Base-by-base conservation (phyloP, 352 stramenopile species). In the Pythium monospermum region DNA sequence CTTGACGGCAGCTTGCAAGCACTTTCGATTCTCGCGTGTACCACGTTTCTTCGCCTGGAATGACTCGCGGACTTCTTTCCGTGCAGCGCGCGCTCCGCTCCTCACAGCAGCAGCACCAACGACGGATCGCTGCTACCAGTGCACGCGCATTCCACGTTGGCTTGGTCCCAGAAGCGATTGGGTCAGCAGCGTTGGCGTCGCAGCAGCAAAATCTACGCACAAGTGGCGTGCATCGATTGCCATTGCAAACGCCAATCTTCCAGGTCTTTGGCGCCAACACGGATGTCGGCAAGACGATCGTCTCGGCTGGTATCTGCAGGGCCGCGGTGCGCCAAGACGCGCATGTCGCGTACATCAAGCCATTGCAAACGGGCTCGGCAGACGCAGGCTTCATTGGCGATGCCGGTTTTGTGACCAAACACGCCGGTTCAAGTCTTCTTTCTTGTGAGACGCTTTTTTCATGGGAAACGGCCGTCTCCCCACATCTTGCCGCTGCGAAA, bases 241-340 rank as follows among this genome's bases (percentile, higher is more conserved):
- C 61, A 33, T 78, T 92, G n/a, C 48, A 78, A 23, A 78, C 77
- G 51, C 83, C 83, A 8, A 65, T 90, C 46, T 89, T 93, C 50
- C 83, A 93, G 55, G 72, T 99, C n/a, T 98, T 97, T 66, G 96
- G 96, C 47, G 95, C 92, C 61, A 98, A 98, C 66, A 99, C 96
- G 37, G 96, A 98, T 71, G 94, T 98, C 22, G 96, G 96, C 55
- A 99, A 99, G 76, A 98, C 94, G 1, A 79, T 98, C 26, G 68
- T 98, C 15, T 95, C 91, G n/a, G 79, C 89, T 0, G 94, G 92
- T 25, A 91, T 99, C 37, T 85, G 96, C 40, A 75, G 83, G 44
- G 82, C 85, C 21, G 84, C 78, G 15, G 59, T 83, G 19, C 61
- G 57, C 13, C 39, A 44, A 12, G 49, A 61, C 4, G 49, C 53